Percentiles rank a stretch among this genome's conserved stretches.
phyloP scores from a whole-genome alignment of 768 basidiomycete genomes.

The Podaxis sp. region DNA sequence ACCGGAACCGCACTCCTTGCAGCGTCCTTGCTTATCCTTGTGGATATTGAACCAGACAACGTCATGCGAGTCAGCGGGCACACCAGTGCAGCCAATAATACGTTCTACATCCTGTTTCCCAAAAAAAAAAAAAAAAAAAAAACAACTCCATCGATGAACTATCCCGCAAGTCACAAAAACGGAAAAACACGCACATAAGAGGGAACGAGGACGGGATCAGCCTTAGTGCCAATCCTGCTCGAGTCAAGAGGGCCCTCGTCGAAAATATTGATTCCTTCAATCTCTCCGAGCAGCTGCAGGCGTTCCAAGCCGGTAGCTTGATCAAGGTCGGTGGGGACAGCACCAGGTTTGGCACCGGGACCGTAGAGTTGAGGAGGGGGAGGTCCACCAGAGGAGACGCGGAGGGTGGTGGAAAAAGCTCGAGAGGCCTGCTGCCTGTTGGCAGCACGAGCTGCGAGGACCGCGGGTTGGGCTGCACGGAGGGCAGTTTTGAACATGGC shows the following conservation, averaged over 20 bases:
- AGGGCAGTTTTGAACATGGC: constrained; percentile 42
- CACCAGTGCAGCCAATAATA: constrained; percentile 91
- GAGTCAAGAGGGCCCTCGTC: constrained; percentile 83
- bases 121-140: constrained; percentile 7
- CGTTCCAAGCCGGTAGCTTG: constrained; percentile 98
- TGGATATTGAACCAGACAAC: constrained; percentile 76
- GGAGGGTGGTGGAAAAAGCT: constrained; percentile 53
- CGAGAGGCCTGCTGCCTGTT: constrained; percentile 38
- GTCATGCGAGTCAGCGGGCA: constrained; percentile 94
- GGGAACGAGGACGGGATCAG: constrained; percentile 82
- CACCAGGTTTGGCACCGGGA: constrained; percentile 64
- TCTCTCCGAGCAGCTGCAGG: constrained; percentile 84
- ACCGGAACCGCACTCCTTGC: constrained; percentile 95
- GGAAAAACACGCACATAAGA: constrained; percentile 63
- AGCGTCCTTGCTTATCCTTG: constrained; percentile 69
- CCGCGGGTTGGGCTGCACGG: constrained; percentile 41
- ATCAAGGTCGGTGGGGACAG: constrained; percentile 78
- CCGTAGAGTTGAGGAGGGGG: constrained; percentile 67
- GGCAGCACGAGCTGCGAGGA: constrained; percentile 33
- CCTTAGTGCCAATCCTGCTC: constrained; percentile 81
- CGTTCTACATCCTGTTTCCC: constrained; percentile 66
- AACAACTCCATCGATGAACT: background rate
- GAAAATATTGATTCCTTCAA: constrained; percentile 87
- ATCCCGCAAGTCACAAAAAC: constrained; percentile 2
- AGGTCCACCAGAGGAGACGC: constrained; percentile 49